phyloP scores from a whole-genome alignment of 805 yeast genomes.

The Candida berthetii region DNA sequence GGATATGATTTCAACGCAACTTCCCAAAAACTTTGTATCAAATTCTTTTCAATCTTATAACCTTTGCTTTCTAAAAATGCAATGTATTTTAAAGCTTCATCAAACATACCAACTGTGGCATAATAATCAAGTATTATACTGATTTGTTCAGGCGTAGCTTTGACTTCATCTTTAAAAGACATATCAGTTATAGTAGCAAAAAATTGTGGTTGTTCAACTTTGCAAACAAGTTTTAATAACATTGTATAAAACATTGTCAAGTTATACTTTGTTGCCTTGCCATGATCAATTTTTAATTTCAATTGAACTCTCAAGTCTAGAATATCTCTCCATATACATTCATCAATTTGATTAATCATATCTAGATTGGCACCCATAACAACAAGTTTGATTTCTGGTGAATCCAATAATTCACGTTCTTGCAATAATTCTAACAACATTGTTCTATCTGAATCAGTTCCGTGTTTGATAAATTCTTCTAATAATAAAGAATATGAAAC shows the following conservation, averaged over 20 bases:
- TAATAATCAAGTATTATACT: constrained; percentile 14
- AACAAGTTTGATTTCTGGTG: neutral
- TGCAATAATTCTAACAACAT: constrained; percentile 5
- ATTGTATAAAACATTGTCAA: neutral
- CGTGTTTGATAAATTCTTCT: constrained; percentile 6
- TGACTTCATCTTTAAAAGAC: neutral
- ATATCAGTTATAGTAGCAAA: neutral
- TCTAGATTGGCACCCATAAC: neutral
- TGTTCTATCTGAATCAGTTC: constrained; percentile 7
- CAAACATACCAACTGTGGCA: constrained; percentile 13
- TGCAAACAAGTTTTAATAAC: neutral
- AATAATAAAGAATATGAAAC: constrained; percentile 6
- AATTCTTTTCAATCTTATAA: constrained; percentile 3
- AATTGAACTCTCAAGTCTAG: neutral
- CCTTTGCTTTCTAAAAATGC: neutral
- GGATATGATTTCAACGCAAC: constrained; percentile 16
- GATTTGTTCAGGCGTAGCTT: neutral
- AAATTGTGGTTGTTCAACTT: neutral
- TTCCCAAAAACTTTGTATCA: constrained; percentile 15
- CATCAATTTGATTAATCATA: neutral
- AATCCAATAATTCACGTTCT: neutral
- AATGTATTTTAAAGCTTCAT: constrained; percentile 12
- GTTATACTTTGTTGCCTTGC: too few relatives aligned
- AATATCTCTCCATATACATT: neutral
- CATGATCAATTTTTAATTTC: neutral